Base-by-base conservation (phyloP, 176 grass and related monocot genomes). In the Areca catechu region DNA sequence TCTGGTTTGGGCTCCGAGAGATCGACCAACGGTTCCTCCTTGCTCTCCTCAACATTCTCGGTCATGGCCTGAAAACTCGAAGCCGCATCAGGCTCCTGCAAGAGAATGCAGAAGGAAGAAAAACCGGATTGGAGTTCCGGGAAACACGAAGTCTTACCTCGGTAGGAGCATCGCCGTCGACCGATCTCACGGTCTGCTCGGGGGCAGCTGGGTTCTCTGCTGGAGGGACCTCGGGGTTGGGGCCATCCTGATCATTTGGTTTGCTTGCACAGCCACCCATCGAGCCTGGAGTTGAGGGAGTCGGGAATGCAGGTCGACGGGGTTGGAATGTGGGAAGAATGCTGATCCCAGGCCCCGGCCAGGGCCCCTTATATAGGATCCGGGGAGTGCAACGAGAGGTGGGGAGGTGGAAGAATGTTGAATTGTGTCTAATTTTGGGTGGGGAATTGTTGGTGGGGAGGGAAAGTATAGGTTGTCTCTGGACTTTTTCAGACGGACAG, bases 1-100 rank as follows among this genome's bases (percentile, higher is more conserved):
- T 60, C 74, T 16, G 29, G 61, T 49, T 66, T 73, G 51, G 54
- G 48, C 34, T 73, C 66, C 17, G 77, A 73, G 77, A 80, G 23
- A 62, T 80, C 77, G 0, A 73, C 69, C 77, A 80, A 68, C 0
- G 69, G 70, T 43, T 43, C 34, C 34, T 14, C 34, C 34, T 43
- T 43, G 34, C 34, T 43, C 52, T 56, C 69, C 69, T 73, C 55
- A 15, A 30, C 62, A 24, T 22, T 58, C 34, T 55, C 69, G 48
- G 43, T 62, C 47, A 68, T 67, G 56, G 17, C 62, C 75, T 71
- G 43, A 7, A 43, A 43, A 43, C 10, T 10, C 9, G 34, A 43
- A 43, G 34, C 34, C 1, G 10, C 34, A 12, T 43, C 3, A 43
- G 34, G 34, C 34, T 12, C 9, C 3, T 1, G 34, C 9, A 14